Percentiles rank a stretch among this genome's conserved stretches.
Conservation (phyloP, 345 rosid species). For the Garcia nutans region DNA sequence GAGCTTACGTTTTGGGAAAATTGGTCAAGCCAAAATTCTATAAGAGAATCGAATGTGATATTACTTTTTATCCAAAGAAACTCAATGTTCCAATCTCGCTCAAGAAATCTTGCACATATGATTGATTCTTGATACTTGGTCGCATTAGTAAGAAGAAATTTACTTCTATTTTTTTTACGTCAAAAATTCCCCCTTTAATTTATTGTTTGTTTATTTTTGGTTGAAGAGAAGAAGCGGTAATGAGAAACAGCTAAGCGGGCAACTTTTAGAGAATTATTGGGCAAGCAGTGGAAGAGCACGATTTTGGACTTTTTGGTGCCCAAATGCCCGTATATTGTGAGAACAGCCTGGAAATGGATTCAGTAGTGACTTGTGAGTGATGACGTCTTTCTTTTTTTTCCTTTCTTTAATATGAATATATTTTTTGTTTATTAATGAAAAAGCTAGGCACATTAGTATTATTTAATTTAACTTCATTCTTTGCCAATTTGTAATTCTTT, state of each 20-base stretch:
- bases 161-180: background rate
- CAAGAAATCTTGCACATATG: conserved; percentile 69
- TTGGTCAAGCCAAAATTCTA: conserved; percentile 79
- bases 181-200: background rate
- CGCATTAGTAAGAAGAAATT: background rate
- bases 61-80: conserved; percentile 64
- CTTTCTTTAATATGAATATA: background rate
- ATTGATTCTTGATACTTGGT: conserved; percentile 13
- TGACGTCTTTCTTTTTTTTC: background rate
- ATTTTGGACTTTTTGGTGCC: conserved; percentile 35
- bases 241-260: conserved; percentile 55
- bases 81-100: conserved; percentile 60
- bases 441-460: background rate
- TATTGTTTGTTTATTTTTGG: background rate
- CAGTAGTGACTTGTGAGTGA: conserved; percentile 30
- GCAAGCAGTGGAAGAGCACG: conserved; percentile 4
- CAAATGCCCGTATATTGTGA: conserved; percentile 27
- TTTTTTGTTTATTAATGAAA: conserved; percentile 5
- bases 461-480: background rate
- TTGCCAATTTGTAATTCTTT: background rate
- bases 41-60: conserved; percentile 59
- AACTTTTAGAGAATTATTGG: conserved; percentile 23
- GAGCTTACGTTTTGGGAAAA: conserved; percentile 84
- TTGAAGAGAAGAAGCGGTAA: conserved; percentile 6
- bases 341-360: conserved; percentile 20